Base-by-base conservation (phyloP, 202 grass and related monocot genomes). In the Panicum virgatum region DNA sequence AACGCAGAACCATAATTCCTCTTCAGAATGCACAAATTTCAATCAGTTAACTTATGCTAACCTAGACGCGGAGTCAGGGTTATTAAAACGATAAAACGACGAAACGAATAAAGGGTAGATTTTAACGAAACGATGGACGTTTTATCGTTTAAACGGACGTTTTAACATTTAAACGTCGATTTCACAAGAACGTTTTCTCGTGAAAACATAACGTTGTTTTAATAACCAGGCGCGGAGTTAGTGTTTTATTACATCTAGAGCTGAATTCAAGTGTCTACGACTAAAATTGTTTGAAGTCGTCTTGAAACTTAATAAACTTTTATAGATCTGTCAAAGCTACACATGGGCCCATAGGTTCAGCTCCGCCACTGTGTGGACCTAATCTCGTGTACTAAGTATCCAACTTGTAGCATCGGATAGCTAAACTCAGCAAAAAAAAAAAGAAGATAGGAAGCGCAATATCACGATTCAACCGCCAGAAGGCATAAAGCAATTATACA, bases 401-500 rank as follows among this genome's bases (percentile, higher is more conserved):
- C 14, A 71, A 80, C 25, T 76, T 77, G 45, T 80, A 51, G 16
- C 53, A 69, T 50, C 4, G 51, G 48, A 47, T 71, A 52, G 40
- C 53, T 63, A 37, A 80, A 76, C n/a, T 29, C 57, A 71, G 56
- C 23, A 18, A 65, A 39, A 57, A 30, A 69, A 69, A 70, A 23
- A 47, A n/a, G n/a, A 7, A 34, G n/a, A n/a, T 9, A 12, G 25
- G 34, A 36, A 66, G 25, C 29, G 19, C 77, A 57, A 78, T 61
- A 70, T 68, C 74, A 79, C 26, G 42, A 74, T 74, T 86, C 67
- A 46, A 36, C 19, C n/a, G 27, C 62, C 16, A 61, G 53, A 63
- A 36, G 20, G 51, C 50, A 65, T 38, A 57, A 43, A 75, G 22
- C n/a, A n/a, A n/a, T n/a, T n/a, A n/a, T n/a, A n/a, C n/a, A n/a